A percentile compares a stretch with the other conserved stretches of the same genome.
Evolutionary conservation across 2,329 filamentous ascomycete species (phyloP).

Genomic region (Xylogone sp.): DNA sequence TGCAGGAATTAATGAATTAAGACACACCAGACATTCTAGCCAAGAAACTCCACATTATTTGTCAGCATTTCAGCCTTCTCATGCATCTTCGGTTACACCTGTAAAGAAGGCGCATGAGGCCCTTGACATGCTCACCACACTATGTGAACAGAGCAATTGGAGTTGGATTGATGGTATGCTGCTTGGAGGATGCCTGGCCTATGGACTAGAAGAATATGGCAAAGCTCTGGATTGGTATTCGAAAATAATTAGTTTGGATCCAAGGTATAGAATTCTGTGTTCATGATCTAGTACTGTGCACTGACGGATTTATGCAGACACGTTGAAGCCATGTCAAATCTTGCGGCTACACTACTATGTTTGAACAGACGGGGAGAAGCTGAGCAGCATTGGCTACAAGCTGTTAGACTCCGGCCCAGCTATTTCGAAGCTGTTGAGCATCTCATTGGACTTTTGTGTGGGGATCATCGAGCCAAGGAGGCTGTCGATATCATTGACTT

Average conservation of each 20-base stretch:
- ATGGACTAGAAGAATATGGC: constrained; percentile 81
- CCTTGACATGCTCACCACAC: constrained; percentile 65
- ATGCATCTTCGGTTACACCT: constrained; percentile 13
- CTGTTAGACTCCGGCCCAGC: constrained; percentile 77
- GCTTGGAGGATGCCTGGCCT: constrained; percentile 85
- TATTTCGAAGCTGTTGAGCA: constrained; percentile 96
- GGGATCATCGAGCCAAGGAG: constrained; percentile 74
- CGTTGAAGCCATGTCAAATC: constrained; percentile 90
- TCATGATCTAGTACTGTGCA: not conserved
- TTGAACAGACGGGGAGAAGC: constrained; percentile 80
- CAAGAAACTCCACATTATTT: constrained; percentile 24
- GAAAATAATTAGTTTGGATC: constrained; percentile 53
- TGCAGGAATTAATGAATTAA: constrained; percentile 4
- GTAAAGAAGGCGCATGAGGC: constrained; percentile 53
- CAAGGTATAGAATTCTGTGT: constrained; percentile 42
- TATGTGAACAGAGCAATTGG: constrained; percentile 80
- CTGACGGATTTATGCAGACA: constrained; percentile 40
- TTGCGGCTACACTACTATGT: constrained; percentile 84
- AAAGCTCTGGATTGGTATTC: constrained; percentile 73
- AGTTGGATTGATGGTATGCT: constrained; percentile 92
- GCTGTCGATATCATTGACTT: constrained; percentile 84
- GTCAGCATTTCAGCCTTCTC: constrained; percentile 17
- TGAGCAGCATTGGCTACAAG: constrained; percentile 77
- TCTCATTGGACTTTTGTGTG: constrained; percentile 81
- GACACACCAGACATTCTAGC: constrained; percentile 10